A percentile compares a stretch with the other conserved stretches of the same genome.
Evolutionary conservation across 345 rosid species (phyloP).

Genomic region (Excoecaria agallocha): DNA sequence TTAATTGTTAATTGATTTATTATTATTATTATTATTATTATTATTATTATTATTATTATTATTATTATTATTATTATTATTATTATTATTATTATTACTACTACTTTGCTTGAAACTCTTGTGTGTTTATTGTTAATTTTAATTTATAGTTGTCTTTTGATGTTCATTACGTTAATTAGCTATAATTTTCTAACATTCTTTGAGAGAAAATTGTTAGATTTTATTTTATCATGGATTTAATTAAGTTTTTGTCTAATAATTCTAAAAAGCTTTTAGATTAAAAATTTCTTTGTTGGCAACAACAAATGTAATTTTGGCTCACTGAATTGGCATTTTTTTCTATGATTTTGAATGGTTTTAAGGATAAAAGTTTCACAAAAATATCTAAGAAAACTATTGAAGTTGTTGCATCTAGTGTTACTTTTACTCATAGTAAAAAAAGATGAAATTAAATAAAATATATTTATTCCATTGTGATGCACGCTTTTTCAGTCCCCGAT

Average conservation of each 20-base stretch:
- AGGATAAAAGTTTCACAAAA: not conserved
- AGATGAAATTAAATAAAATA: too few species aligned
- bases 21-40: too few species aligned
- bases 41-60: too few species aligned
- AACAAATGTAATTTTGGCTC: not conserved
- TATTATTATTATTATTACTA: too few species aligned
- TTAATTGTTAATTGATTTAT: not conserved
- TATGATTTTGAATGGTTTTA: not conserved
- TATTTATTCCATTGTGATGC: too few species aligned
- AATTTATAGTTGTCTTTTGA: too few species aligned
- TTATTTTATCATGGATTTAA: not conserved
- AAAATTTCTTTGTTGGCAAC: not conserved
- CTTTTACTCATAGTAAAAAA: too few species aligned
- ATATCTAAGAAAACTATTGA: too few species aligned
- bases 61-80: too few species aligned
- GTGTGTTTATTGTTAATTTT: not conserved
- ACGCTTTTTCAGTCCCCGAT: too few species aligned
- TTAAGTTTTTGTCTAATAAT: not conserved
- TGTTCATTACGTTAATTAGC: too few species aligned
- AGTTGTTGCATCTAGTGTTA: too few species aligned
- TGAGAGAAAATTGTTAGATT: not conserved
- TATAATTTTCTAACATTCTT: not conserved
- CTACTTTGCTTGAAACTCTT: not conserved
- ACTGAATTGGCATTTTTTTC: not conserved
- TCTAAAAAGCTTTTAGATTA: not conserved